Evolutionary conservation across 2,329 filamentous ascomycete species (phyloP).

Genomic region (Hypocreales sp.): DNA sequence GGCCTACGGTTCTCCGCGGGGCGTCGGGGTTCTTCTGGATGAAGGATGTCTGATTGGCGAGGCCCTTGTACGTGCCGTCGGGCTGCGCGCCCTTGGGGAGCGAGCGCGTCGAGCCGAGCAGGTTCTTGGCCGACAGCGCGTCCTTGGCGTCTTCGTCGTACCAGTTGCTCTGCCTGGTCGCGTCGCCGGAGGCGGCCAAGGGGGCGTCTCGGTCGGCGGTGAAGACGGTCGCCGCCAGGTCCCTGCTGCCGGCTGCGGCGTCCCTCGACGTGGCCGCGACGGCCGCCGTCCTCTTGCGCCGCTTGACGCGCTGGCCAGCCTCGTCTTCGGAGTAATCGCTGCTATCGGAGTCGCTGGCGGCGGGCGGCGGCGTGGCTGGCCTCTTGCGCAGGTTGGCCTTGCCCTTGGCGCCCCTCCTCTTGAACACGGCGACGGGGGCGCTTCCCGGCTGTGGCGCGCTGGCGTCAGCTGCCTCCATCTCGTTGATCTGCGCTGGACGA

Average conservation of each 20-base stretch:
- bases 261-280: conserved; percentile 50
- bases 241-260: conserved; percentile 14
- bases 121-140: conserved; percentile 30
- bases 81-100: conserved; percentile 17
- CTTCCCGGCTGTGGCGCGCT: neutral
- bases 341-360: conserved; percentile 41
- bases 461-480: conserved; percentile 2
- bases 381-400: conserved; percentile 71
- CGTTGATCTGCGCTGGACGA: neutral
- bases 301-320: conserved; percentile 61
- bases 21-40: conserved; percentile 72
- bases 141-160: conserved; percentile 57
- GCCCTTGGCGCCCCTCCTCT: conserved; percentile 65
- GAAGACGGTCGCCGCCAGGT: conserved; percentile 37
- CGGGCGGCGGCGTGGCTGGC: conserved; percentile 60
- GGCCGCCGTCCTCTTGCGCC: conserved; percentile 51
- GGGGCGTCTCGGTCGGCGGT: conserved; percentile 44
- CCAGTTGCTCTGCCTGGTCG: conserved; percentile 82
- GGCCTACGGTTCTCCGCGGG: conserved; percentile 56
- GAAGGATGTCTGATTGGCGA: conserved; percentile 56
- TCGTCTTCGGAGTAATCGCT: conserved; percentile 65
- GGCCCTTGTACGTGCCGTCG: conserved; percentile 63
- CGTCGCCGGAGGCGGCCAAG: conserved; percentile 62
- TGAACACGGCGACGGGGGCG: conserved; percentile 56
- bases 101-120: conserved; percentile 40